Evolutionary conservation across 2,329 filamentous ascomycete genomes (phyloP).

Genomic region (Meredithiella fracta): DNA sequence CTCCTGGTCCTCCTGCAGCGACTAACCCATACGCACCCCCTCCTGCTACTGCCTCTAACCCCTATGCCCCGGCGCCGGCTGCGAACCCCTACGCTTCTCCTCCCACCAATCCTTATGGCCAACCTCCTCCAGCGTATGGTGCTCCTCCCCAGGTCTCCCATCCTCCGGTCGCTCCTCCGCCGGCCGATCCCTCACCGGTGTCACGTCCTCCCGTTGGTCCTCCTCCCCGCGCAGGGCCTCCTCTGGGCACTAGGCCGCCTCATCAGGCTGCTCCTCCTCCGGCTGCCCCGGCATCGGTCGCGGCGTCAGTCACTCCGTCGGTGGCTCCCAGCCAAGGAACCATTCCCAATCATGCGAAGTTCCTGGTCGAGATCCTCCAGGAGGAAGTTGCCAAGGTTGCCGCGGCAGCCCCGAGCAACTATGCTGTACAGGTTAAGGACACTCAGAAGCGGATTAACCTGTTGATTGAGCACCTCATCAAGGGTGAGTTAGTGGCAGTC

Average conservation of each 20-base stretch:
- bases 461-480: constrained; percentile 95
- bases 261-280: constrained; percentile 31
- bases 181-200: constrained; percentile 15
- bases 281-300: constrained; percentile 33
- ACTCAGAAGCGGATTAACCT: constrained; percentile 84
- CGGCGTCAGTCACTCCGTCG: constrained; percentile 21
- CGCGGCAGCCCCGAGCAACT: constrained; percentile 66
- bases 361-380: constrained; percentile 64
- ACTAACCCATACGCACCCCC: constrained; percentile 28
- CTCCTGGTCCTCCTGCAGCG: constrained; percentile 27
- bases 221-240: constrained; percentile 4
- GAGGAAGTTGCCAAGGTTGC: constrained; percentile 82
- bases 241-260: constrained; percentile 18
- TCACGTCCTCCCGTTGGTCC: constrained; percentile 19
- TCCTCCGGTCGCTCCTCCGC: constrained; percentile 18
- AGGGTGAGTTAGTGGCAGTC: constrained; percentile 72
- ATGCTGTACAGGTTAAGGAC: constrained; percentile 78
- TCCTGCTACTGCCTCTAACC: constrained; percentile 17
- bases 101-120: constrained; percentile 1
- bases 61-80: background rate
- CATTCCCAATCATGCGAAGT: constrained; percentile 61
- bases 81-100: constrained; percentile 6
- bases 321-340: constrained; percentile 62
- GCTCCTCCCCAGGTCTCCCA: constrained; percentile 26
- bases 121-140: constrained; percentile 31